Conservation (phyloP, 805 yeast genomes). For the Candida loeiensis region DNA sequence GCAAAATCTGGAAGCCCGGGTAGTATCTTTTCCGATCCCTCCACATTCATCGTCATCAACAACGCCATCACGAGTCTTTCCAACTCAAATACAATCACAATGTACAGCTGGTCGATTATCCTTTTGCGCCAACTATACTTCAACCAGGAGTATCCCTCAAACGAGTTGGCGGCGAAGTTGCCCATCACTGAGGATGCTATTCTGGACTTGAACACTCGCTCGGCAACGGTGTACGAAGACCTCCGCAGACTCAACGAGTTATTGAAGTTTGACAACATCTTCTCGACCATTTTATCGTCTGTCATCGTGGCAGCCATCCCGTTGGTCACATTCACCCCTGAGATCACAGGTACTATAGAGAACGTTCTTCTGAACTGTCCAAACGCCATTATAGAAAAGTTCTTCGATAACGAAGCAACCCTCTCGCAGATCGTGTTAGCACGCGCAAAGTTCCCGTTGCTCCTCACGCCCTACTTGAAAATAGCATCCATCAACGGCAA, state of each 20-base stretch:
- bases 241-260: conserved; percentile 39
- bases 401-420: conserved; percentile 45
- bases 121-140: conserved; percentile 49
- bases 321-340: conserved; percentile 44
- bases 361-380: conserved; percentile 45
- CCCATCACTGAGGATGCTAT: conserved; percentile 18
- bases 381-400: conserved; percentile 38
- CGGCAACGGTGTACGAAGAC: conserved; percentile 44
- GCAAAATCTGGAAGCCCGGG: conserved; percentile 22
- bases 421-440: conserved; percentile 48
- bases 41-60: conserved; percentile 39
- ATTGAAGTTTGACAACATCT: conserved; percentile 48
- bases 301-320: conserved; percentile 47
- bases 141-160: conserved; percentile 36
- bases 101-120: conserved; percentile 66
- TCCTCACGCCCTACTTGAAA: conserved; percentile 57
- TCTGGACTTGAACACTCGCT: conserved; percentile 34
- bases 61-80: conserved; percentile 33
- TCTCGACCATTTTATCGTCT: conserved; percentile 47
- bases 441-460: conserved; percentile 71
- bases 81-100: conserved; percentile 41
- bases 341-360: conserved; percentile 40
- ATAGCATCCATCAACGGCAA: conserved; percentile 60
- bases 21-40: conserved; percentile 24
- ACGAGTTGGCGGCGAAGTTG: conserved; percentile 4